Conservation (phyloP, 1,284 basidiomycete genomes). For the Hypsizygus ulmarius region DNA sequence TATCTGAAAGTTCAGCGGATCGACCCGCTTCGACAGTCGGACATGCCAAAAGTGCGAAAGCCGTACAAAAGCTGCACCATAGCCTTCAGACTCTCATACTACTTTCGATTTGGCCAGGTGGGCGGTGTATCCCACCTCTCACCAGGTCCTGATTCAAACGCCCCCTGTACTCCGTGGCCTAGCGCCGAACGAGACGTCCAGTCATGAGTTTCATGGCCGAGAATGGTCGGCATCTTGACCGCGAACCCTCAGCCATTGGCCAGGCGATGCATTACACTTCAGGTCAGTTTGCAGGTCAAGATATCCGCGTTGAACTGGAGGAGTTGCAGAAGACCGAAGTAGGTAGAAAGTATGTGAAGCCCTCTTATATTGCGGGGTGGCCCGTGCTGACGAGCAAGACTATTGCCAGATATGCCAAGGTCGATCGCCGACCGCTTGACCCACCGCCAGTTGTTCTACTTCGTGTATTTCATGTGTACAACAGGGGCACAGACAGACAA, state of each 20-base stretch:
- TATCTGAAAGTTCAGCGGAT: conserved; percentile 7
- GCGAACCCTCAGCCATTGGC: too few species aligned
- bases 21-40: conserved; percentile 1
- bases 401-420: conserved; percentile 49
- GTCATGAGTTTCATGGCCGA: too few species aligned
- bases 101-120: too few species aligned
- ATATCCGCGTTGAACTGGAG: conserved; percentile 52
- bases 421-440: conserved; percentile 62
- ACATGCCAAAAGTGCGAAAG: too few species aligned
- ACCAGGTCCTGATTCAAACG: too few species aligned
- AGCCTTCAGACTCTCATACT: too few species aligned
- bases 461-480: conserved; percentile 43
- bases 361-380: not conserved
- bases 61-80: too few species aligned
- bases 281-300: conserved; percentile 56
- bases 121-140: too few species aligned
- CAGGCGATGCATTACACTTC: conserved; percentile 27
- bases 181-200: too few species aligned
- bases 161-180: too few species aligned
- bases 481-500: conserved; percentile 37
- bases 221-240: too few species aligned
- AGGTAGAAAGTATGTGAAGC: conserved; percentile 52
- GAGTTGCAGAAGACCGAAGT: conserved; percentile 66
- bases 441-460: conserved; percentile 63
- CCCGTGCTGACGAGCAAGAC: not conserved